A percentile compares a stretch with the other conserved stretches of the same genome.
Conservation (phyloP, 2,329 filamentous ascomycete species). For the Sporothrix variecibatus region DNA sequence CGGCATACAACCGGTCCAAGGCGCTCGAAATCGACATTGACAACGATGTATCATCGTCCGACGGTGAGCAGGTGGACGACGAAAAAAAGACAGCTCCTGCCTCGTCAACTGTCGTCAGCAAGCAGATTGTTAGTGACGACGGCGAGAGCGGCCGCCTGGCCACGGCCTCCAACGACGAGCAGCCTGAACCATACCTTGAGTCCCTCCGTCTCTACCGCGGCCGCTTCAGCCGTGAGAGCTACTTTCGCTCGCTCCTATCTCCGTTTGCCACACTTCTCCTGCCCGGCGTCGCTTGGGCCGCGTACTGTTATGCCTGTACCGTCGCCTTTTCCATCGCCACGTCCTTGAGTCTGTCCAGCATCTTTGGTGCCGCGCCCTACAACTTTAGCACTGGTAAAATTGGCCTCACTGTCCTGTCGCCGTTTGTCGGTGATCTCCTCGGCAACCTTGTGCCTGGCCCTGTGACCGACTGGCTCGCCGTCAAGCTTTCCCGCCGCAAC, state of each 20-base stretch:
- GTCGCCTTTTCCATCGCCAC: constrained; percentile 34
- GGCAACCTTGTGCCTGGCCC: constrained; percentile 39
- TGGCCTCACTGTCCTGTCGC: constrained; percentile 43
- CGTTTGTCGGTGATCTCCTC: constrained; percentile 44
- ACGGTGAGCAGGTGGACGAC: background rate
- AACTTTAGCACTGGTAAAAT: constrained; percentile 41
- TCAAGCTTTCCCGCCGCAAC: constrained; percentile 43
- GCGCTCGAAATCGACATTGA: constrained; percentile 17
- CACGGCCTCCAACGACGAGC: background rate
- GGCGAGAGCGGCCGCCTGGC: background rate
- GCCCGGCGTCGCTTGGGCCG: constrained; percentile 45
- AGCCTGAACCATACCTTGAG: constrained; percentile 27
- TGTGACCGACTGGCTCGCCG: constrained; percentile 42
- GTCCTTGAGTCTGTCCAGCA: constrained; percentile 25
- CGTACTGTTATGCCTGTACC: constrained; percentile 44
- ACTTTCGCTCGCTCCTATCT: constrained; percentile 31
- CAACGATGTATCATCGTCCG: background rate
- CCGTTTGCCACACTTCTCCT: constrained; percentile 47
- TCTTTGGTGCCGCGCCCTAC: constrained; percentile 48
- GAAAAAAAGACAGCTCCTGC: background rate
- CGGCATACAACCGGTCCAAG: constrained; percentile 38
- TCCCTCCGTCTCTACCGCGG: constrained; percentile 32
- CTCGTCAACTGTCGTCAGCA: background rate
- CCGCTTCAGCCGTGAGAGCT: constrained; percentile 29
- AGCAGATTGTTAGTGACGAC: background rate